phyloP scores from a whole-genome alignment of 768 basidiomycete genomes.

The Grammothele lineata region DNA sequence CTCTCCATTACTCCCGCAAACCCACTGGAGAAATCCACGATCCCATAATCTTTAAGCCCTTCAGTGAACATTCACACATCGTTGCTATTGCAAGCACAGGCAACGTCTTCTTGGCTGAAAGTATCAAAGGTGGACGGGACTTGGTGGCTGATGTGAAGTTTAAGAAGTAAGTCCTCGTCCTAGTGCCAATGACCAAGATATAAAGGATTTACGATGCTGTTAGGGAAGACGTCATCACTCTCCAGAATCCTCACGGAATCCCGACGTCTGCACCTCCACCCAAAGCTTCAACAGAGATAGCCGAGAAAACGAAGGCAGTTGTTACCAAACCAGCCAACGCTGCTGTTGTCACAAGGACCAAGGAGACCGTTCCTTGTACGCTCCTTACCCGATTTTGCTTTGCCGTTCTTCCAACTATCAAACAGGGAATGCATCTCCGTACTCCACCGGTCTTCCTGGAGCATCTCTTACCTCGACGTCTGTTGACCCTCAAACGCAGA shows the following conservation, averaged over 20 bases:
- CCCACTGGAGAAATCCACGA: constrained; percentile 87
- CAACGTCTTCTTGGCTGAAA: constrained; percentile 91
- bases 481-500: constrained; percentile 67
- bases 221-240: constrained; percentile 86
- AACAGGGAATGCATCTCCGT: constrained; percentile 92
- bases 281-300: constrained; percentile 24
- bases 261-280: constrained; percentile 27
- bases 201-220: no score
- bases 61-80: constrained; percentile 94
- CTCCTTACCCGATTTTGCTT: not conserved
- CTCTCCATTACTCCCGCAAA: constrained; percentile 80
- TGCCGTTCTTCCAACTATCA: constrained; percentile 7
- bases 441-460: constrained; percentile 84
- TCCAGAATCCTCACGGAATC: constrained; percentile 87
- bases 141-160: constrained; percentile 82
- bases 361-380: constrained; percentile 63
- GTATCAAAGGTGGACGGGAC: constrained; percentile 81
- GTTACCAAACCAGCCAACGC: constrained; percentile 26
- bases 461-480: constrained; percentile 94
- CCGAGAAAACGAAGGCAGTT: constrained; percentile 30
- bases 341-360: constrained; percentile 40
- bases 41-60: constrained; percentile 96
- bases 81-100: constrained; percentile 87
- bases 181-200: no score
- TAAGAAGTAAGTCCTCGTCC: constrained; percentile 60